Base-by-base conservation (phyloP, 208 protist species). In the Wallacemonas rigidus region DNA sequence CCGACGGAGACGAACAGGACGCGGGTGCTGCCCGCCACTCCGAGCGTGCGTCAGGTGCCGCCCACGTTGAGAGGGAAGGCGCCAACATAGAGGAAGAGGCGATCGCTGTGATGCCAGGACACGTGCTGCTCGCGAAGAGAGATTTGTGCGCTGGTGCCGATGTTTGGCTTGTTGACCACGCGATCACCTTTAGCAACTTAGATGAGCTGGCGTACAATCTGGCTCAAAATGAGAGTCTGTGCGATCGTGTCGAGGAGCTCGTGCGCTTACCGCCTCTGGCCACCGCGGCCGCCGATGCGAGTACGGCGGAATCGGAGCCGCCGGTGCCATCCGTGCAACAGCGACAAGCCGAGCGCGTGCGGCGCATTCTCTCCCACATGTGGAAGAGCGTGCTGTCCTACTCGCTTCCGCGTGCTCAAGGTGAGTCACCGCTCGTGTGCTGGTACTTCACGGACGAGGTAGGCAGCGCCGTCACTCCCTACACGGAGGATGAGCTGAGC, bases 151-250 rank as follows among this genome's bases (percentile, higher is more conserved):
- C 82, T 6, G 73, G 71, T 39, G 74, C 72, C 15, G 80, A 87
- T 62, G 79, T 90, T 43, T 88, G 86, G 86, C 77, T 90, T 9
- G 76, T 90, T 0, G 82, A 87, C 61, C 82, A 86, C 72, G 82
- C 76, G 38, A 86, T 76, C 51, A 87, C 86, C 26, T 88, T 87
- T 58, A 63, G 51, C 43, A 63, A 80, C 11, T 76, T 71, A 14
- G 76, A 80, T 38, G 63, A 69, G 43, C 69, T 87, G 65, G 75
- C 80, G n/a, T 40, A 9, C 1, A 64, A 82, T 47, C 60, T 90
- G 53, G 57, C 70, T 44, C 62, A 70, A 45, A 77, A 83, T 61
- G 68, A 67, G 26, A 40, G 45, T 2, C 74, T 90, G 69, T 77
- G 77, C 7, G 63, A 69, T 17, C 80, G 80, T 2, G 55, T 86